A percentile compares a stretch with the other conserved stretches of the same genome.
phyloP scores from a whole-genome alignment of 2,329 filamentous ascomycete genomes.

The Eutypella sp. region DNA sequence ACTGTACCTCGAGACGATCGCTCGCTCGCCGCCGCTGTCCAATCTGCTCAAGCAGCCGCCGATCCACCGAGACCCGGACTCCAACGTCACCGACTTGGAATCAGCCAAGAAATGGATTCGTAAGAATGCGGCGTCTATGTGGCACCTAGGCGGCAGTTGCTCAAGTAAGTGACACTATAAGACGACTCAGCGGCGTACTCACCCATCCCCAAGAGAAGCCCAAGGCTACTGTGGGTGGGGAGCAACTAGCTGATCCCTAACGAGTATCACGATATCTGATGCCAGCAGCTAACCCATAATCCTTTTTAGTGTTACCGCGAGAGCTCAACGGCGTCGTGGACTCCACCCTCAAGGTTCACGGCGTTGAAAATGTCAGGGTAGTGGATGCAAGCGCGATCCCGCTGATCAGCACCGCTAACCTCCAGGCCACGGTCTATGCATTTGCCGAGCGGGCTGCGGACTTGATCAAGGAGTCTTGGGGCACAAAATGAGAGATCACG shows the following conservation, averaged over 20 bases:
- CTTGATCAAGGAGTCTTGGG: neutral
- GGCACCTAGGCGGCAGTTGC: neutral
- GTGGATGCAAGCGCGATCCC: neutral
- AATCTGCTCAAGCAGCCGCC: conserved; percentile 11
- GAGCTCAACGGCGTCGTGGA: neutral
- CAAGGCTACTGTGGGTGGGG: no score
- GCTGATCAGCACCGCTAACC: neutral
- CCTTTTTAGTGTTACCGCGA: neutral
- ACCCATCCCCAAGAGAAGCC: no score
- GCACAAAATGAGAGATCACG: no score
- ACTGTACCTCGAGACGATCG: conserved; percentile 6
- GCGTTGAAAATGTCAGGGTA: neutral
- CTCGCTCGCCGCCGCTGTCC: conserved; percentile 3
- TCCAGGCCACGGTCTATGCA: neutral
- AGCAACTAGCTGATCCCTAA: no score
- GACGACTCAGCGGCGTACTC: no score
- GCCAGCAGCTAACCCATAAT: no score
- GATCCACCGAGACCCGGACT: neutral
- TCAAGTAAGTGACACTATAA: no score
- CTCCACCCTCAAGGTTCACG: neutral
- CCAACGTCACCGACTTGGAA: neutral
- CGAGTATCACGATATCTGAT: no score
- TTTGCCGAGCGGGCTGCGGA: neutral
- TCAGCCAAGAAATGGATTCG: neutral
- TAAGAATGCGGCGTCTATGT: neutral